Base-by-base conservation (phyloP, 345 rosid species). In the Eucalyptus albens region DNA sequence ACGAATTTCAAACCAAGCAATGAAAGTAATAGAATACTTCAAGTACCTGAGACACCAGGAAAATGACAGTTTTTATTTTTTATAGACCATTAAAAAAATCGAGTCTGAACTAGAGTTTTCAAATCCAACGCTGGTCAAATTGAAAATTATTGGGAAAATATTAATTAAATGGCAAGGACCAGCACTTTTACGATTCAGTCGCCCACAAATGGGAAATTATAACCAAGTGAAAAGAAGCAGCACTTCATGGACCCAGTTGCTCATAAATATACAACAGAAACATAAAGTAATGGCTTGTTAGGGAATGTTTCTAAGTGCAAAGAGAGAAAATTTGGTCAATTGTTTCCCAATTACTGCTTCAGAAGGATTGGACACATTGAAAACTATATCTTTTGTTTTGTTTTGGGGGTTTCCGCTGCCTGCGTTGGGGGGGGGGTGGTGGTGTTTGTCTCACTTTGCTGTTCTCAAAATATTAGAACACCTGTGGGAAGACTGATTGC, bases 351-450 rank as follows among this genome's bases (percentile, higher is more conserved):
- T 16, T 31, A 69, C 81, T 31, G 42, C 42, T 69, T 31, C 6
- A 31, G 81, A 16, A 69, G 22, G 33, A 69, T 31, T 7, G 37
- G 24, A 69, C 37, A 31, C 3, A 69, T 69, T 69, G 81, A 69
- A 31, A 67, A 67, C 77, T 15, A 15, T n/a, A 67, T 67, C 77
- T n/a, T 67, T 15, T 15, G 2, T n/a, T 65, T 60, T 29, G n/a
- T 62, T 62, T 6, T 62, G 17, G 15, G 69, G 77, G 40, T 53
- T 53, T 1, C 59, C 5, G 9, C 24, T 2, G 2, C 56, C 56
- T 1, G 24, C 10, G 1, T 19, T 21, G 1, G 22, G 22, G 37
- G 11, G 55, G 21, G 8, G 19, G 37, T 6, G 55, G n/a, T 2
- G 13, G 0, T 53, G 56, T 53, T 53, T 19, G 22, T 53, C 59